These are phyloP conservation scores for Aureobasidium sp. DNA, from an alignment of 2,329 filamentous ascomycete species.

Conservation along the genomic window DNA sequence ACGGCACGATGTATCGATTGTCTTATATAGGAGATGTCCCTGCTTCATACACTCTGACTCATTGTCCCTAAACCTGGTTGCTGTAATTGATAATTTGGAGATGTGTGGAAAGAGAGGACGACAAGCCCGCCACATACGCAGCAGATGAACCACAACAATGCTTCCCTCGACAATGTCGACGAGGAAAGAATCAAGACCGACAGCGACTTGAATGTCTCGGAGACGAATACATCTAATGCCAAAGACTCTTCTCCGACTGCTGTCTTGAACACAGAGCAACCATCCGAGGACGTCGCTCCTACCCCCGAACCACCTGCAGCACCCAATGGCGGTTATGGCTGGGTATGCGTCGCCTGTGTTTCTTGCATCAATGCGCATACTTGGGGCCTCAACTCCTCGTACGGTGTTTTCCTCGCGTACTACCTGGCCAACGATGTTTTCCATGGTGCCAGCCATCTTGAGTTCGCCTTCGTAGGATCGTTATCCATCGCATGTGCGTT, in stretches of 20 bases:
- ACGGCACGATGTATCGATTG: conserved; percentile 2
- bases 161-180: conserved; percentile 7
- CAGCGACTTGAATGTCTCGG: background rate
- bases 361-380: conserved; percentile 42
- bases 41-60: background rate
- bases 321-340: conserved; percentile 53
- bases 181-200: background rate
- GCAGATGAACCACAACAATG: conserved; percentile 8
- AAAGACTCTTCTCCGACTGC: background rate
- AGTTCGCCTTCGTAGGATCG: conserved; percentile 72
- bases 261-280: background rate
- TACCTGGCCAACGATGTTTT: conserved; percentile 62
- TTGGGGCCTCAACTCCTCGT: conserved; percentile 43
- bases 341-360: conserved; percentile 45
- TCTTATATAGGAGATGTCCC: background rate
- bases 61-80: background rate
- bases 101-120: background rate
- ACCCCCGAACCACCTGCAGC: background rate
- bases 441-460: conserved; percentile 54
- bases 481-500: conserved; percentile 61
- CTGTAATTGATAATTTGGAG: background rate
- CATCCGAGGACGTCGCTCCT: background rate
- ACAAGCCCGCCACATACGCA: background rate
- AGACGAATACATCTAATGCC: background rate
- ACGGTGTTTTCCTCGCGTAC: conserved; percentile 69